Evolutionary conservation across 2,329 filamentous ascomycete species (phyloP).

Genomic region (Aureobasidium sp.): DNA sequence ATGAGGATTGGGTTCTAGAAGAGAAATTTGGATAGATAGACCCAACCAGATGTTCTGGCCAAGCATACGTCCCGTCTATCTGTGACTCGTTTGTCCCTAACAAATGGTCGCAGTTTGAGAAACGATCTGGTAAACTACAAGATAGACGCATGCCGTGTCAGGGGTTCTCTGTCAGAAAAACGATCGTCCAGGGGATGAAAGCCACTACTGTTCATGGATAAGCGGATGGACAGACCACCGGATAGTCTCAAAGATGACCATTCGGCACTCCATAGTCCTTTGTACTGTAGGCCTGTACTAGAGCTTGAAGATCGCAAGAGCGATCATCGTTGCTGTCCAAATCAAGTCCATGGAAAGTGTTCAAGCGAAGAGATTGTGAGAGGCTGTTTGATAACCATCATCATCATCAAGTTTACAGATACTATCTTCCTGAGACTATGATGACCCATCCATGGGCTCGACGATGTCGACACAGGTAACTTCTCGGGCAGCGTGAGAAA

Average conservation of each 20-base stretch:
- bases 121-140: not conserved
- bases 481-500: no score
- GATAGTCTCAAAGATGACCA: not conserved
- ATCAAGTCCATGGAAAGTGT: not conserved
- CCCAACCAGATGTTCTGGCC: not conserved
- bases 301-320: not conserved
- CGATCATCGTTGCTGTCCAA: not conserved
- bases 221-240: not conserved
- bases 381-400: no score
- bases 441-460: not conserved
- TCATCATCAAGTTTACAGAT: not conserved
- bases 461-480: no score
- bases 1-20: not conserved
- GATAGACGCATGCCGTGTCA: not conserved
- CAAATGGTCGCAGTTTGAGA: not conserved
- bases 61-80: no score
- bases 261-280: not conserved
- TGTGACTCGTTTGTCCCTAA: not conserved
- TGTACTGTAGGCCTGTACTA: not conserved
- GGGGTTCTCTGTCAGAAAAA: not conserved
- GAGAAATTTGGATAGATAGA: not conserved
- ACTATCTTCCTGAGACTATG: not conserved
- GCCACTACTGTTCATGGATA: no score
- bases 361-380: no score
- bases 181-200: not conserved